Base-by-base conservation (phyloP, 2,329 filamentous ascomycete species). In the Venturia oleaginea region DNA sequence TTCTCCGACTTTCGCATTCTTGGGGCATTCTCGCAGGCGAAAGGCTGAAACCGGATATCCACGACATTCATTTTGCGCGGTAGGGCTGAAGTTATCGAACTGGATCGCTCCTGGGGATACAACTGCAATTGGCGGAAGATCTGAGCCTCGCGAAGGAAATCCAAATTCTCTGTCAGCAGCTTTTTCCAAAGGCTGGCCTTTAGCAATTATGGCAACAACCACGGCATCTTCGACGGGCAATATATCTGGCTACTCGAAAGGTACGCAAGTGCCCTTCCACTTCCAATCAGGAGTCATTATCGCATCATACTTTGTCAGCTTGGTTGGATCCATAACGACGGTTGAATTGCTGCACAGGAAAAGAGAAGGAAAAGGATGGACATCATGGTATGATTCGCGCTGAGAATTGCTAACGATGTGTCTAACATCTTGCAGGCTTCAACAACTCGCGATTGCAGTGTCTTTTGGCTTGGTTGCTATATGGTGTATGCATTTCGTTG, bases 261-360 rank as follows among this genome's bases (percentile, higher is more conserved):
- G 75, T 27, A 72, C 72, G 13, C 68, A 66, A 55, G 74, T 79
- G 27, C 67, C 69, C 2, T 78, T 79, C 65, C 75, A 74, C 17
- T 80, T 78, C 64, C 69, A 74, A n/a, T 67, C 81, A 4, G 84
- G 85, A 46, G 88, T 90, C 69, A 82, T 93, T 15, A 81, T 87
- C 30, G 80, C 91, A 11, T 88, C 86, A 1, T 88, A 84, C 69
- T 76, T 88, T 54, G 80, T 87, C 68, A 94, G 91, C 71, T 85
- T 89, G 67, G 79, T 90, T 68, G 92, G 92, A 67, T 87, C 90
- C 60, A 82, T 85, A 61, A 91, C 91, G 3, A 92, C 91, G 0
- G 80, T 96, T 38, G 92, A 96, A 74, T 78, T 96, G 65, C 85
- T 96, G 62, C 89, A 94, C 72, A 80, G 90, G 65, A 81, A 90